These are phyloP conservation scores for Colletotrichum simmondsii DNA, from an alignment of 2,329 filamentous ascomycete species.

Conservation along the genomic window DNA sequence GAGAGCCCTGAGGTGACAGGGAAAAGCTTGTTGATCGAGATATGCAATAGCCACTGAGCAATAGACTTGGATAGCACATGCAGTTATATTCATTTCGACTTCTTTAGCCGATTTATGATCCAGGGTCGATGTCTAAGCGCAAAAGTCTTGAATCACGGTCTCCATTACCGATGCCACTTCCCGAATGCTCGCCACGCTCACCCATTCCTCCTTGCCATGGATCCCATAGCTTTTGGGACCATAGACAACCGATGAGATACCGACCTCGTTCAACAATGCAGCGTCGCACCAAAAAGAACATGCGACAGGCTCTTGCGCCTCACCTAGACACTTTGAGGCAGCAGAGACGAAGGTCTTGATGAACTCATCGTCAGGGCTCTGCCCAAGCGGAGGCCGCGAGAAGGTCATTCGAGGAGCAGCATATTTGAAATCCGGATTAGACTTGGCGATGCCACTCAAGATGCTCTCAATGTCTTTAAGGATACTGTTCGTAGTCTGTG, in stretches of 20 bases:
- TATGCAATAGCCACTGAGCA: not conserved
- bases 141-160: slow-evolving; percentile 43
- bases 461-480: slow-evolving; percentile 49
- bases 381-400: slow-evolving; percentile 53
- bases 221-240: slow-evolving; percentile 60
- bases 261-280: slow-evolving; percentile 56
- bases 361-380: slow-evolving; percentile 41
- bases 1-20: not conserved
- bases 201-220: slow-evolving; percentile 62
- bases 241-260: slow-evolving; percentile 58
- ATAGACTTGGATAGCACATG: not conserved
- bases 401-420: slow-evolving; percentile 51
- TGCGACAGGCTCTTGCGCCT: slow-evolving; percentile 40
- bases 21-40: not conserved
- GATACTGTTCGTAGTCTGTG: slow-evolving; percentile 52
- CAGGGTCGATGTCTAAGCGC: slow-evolving; percentile 22
- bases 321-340: slow-evolving; percentile 41
- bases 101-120: not conserved
- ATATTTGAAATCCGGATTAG: slow-evolving; percentile 52
- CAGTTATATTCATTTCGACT: not conserved
- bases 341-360: not conserved
- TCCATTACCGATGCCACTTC: slow-evolving; percentile 44
- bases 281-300: slow-evolving; percentile 61
- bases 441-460: slow-evolving; percentile 44
- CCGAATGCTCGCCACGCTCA: slow-evolving; percentile 54